Evolutionary conservation across 495 filamentous ascomycete genomes (phyloP).

Genomic region (Cercophora samala): DNA sequence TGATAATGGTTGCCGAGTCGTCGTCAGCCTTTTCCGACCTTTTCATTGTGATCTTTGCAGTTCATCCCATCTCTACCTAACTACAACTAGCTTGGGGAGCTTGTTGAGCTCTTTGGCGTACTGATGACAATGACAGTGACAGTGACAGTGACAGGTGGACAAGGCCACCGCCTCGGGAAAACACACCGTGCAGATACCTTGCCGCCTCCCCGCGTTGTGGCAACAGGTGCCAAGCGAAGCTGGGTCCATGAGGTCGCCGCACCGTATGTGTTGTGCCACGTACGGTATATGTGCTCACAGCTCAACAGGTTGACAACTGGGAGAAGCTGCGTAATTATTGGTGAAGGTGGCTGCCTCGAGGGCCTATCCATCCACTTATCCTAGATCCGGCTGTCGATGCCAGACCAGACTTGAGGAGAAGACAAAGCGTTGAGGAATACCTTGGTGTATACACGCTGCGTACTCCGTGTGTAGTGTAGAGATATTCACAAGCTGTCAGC

Average conservation of each 20-base stretch:
- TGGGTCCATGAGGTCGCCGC: conserved; percentile 11
- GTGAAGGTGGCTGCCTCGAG: conserved; percentile 5
- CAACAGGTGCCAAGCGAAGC: conserved; percentile 17
- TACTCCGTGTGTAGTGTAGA: background rate
- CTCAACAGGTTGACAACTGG: background rate
- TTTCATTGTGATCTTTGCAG: background rate
- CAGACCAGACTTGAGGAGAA: background rate
- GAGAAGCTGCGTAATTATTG: background rate
- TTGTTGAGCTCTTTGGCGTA: no score
- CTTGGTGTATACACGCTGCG: background rate
- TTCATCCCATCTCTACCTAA: background rate
- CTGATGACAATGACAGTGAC: no score
- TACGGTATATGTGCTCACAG: conserved; percentile 12
- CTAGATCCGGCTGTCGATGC: background rate
- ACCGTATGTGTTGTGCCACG: conserved; percentile 19
- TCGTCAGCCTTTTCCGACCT: background rate
- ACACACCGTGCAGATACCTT: conserved; percentile 17
- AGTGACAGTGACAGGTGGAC: background rate
- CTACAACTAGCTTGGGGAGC: no score
- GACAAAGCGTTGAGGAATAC: background rate
- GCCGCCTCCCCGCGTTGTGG: conserved; percentile 7
- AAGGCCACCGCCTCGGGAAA: conserved; percentile 1
- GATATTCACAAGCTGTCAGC: conserved; percentile 1
- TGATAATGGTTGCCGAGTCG: background rate
- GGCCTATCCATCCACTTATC: no score